These are phyloP conservation scores for Chlorella variabilis DNA, from an alignment of 163 green algal species.

Conservation along the genomic window DNA sequence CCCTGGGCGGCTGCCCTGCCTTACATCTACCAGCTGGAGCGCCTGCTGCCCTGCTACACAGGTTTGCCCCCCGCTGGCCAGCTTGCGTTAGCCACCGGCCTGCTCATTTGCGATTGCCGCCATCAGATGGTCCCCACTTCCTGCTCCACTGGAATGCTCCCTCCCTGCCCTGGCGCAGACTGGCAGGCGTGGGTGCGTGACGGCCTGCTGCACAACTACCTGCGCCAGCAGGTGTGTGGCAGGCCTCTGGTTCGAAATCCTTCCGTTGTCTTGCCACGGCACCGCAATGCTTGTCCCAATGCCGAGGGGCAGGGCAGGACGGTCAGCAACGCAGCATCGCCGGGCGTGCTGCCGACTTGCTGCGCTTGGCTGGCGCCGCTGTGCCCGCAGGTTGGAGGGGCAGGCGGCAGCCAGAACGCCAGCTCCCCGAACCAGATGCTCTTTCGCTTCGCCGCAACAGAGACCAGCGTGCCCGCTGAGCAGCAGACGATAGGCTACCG, in stretches of 20 bases:
- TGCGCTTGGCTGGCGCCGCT: not conserved
- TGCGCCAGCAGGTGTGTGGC: too few relatives aligned
- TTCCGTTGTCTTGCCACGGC: too few relatives aligned
- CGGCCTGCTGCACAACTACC: constrained; percentile 5
- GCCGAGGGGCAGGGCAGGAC: too few relatives aligned
- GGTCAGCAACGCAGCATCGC: too few relatives aligned
- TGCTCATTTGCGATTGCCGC: too few relatives aligned
- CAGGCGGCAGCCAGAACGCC: not conserved
- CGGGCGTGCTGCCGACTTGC: too few relatives aligned
- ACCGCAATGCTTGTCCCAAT: too few relatives aligned
- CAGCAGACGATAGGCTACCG: constrained; percentile 19
- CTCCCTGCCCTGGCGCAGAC: not conserved
- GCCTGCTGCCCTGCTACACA: constrained; percentile 34
- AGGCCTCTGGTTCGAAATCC: too few relatives aligned
- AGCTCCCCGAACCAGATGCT: not conserved
- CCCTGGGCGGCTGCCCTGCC: constrained; percentile 34
- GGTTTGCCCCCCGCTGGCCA: not conserved
- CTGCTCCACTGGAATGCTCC: constrained; percentile 23
- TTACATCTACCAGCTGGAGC: constrained; percentile 22
- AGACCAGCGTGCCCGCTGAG: not conserved
- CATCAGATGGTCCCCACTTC: too few relatives aligned
- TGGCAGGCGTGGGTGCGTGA: constrained; percentile 34
- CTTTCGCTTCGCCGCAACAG: constrained; percentile 10
- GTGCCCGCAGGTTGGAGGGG: not conserved
- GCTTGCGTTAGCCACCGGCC: not conserved